Evolutionary conservation across 2,329 filamentous ascomycete species (phyloP).

Genomic region (Chaetomium strumarium): DNA sequence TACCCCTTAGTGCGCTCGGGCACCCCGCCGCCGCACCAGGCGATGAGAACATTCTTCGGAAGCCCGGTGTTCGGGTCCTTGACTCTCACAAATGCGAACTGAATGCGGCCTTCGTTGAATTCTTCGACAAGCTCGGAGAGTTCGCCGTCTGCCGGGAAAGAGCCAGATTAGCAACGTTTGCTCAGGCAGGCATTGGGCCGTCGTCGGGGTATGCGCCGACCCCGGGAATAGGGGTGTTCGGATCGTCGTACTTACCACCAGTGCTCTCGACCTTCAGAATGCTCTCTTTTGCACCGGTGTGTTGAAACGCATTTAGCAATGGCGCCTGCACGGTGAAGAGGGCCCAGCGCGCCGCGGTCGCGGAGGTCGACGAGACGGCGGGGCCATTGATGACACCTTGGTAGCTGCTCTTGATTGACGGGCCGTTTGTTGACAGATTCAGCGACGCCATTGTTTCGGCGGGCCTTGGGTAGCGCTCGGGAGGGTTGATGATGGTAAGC

Average conservation of each 20-base stretch:
- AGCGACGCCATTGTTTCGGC: conserved; percentile 62
- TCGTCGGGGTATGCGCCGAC: neutral
- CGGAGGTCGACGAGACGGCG: conserved; percentile 53
- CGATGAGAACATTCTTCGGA: conserved; percentile 88
- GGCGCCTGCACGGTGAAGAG: conserved; percentile 90
- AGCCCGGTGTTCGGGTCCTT: conserved; percentile 87
- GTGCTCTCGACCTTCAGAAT: conserved; percentile 90
- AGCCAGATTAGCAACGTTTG: conserved; percentile 4
- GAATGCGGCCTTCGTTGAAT: conserved; percentile 92
- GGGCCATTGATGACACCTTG: conserved; percentile 51
- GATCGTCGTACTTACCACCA: conserved; percentile 55
- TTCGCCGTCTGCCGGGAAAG: conserved; percentile 67
- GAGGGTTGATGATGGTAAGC: neutral
- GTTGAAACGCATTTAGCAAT: conserved; percentile 87
- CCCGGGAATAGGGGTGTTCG: neutral
- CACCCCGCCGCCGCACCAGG: conserved; percentile 95
- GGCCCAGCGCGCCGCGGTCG: conserved; percentile 88
- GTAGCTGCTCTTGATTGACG: conserved; percentile 79
- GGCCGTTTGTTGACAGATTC: conserved; percentile 72
- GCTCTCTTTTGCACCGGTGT: conserved; percentile 80
- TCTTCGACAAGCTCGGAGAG: conserved; percentile 86
- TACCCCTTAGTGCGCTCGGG: conserved; percentile 98
- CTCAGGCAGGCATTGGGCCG: no score
- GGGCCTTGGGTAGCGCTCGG: neutral
- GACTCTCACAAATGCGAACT: conserved; percentile 95